Evolutionary conservation across 164 flowering plant genomes (phyloP), one percentile per base, ranked within the genome.

Genomic region (Berberis thunbergii): DNA sequence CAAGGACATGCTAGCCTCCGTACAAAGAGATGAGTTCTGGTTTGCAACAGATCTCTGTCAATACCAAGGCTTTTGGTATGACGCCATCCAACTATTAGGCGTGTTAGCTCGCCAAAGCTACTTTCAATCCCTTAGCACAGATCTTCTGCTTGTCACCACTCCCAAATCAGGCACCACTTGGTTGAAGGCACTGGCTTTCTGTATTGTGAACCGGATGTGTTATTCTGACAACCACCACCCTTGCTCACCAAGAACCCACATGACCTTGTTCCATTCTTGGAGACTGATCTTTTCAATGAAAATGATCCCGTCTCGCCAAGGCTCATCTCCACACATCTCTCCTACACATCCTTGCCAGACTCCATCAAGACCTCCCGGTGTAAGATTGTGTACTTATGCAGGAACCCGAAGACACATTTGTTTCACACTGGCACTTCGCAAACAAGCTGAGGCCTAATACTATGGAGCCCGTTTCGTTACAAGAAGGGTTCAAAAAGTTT

Each of bases 121-220:
- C 58, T 84, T 81, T 64, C 53, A 72, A 70, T 72, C 88, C 7
- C 69, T 50, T 1, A 68, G 73, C 9, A 60, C 72, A 10, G 83
- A 84, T 57, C 52, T 82, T 45, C 40, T 80, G 49, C 76, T 82
- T 1, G 72, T 57, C 52, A 69, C 76, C 53, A 64, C 49, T 49
- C 86, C 82, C 1, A 84, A 84, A 74, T 69, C 80, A 42, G 89
- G 87, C 55, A 78, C 85, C 39, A 80, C 83, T 3, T 84, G 89
- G 86, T 61, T 84, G 6, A 81, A 80, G 58, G 81, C 84, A 2
- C 55, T 82, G 6, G 49, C 67, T 0, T 82, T 66, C 9, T 61
- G 76, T 11, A 42, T 74, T 1, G 43, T 73, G 43, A 74, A 81
- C 61, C 69, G 79, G 2, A 9, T 1, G 0, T 45, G 2, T 1